Base-by-base conservation (phyloP, 139 green algal species). In the Edaphochlamys debaryana region DNA sequence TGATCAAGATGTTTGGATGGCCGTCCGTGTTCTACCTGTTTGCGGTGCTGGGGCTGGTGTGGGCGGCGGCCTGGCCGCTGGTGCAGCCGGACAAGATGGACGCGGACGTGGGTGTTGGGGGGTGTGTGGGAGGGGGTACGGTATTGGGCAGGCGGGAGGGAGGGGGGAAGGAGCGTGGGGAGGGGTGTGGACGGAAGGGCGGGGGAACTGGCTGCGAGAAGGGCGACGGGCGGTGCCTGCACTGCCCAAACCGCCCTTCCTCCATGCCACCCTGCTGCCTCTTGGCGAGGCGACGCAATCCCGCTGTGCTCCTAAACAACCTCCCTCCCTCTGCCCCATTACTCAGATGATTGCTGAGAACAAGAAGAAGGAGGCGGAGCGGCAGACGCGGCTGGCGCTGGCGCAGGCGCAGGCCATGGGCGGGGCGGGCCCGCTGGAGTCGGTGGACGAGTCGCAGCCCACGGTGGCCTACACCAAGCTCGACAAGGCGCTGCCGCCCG, bases 1-100 rank as follows among this genome's bases (percentile, higher is more conserved):
- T 98, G 22, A 99, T 99, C 69, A 70, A 90, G 27, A 85, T 81
- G 67, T 96, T 95, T 48, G 96, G 97, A 67, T 99, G 97, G 97
- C 91, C 95, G 22, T 95, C 88, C 4, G 97, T 99, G 32, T 99
- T 99, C 89, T 98, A 98, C 86, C 80, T 98, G 9, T 99, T 99
- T 89, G 97, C 96, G 5, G 81, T 91, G 37, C 85, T 98, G 58
- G 97, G 97, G 48, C 71, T 99, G 34, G 34, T 96, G 0, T 99
- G 97, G 97, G 95, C 87, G 69, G 23, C 88, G 20, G 1, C 89
- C 4, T 98, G 94, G 94, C 95, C 95, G 5, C 77, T 95, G 69
- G 82, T 95, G 60, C 91, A 93, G 54, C 93, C 94, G 29, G 91
- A 95, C 64, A 79, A 90, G 64, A 76, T 82, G 76, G 76, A 82